A percentile compares a stretch with the other conserved stretches of the same genome.
phyloP scores from a whole-genome alignment of 2,329 filamentous ascomycete species.

The Calonectria henricotiae region DNA sequence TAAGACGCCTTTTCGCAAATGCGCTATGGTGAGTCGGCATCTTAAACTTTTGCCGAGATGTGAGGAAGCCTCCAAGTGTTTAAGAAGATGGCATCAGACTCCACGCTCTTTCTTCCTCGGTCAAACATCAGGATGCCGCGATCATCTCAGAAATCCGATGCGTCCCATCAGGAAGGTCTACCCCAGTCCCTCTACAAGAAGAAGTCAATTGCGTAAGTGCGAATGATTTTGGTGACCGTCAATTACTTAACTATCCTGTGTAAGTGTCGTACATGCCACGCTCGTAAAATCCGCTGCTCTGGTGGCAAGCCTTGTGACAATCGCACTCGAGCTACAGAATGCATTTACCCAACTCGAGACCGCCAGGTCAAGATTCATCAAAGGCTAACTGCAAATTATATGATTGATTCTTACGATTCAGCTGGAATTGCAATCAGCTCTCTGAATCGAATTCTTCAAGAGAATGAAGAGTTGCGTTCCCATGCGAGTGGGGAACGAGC shows the following conservation, averaged over 20 bases:
- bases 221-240: not conserved
- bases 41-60: slow-evolving; percentile 23
- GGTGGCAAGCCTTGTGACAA: slow-evolving; percentile 28
- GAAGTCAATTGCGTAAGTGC: slow-evolving; percentile 22
- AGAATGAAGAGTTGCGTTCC: slow-evolving; percentile 31
- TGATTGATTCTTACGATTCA: not conserved
- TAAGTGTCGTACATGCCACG: slow-evolving; percentile 22
- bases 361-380: slow-evolving; percentile 24
- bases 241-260: not conserved
- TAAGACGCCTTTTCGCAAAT: not conserved
- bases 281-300: slow-evolving; percentile 28
- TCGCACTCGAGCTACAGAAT: slow-evolving; percentile 21
- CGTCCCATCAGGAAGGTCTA: not conserved
- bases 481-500: not conserved
- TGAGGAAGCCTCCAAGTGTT: slow-evolving; percentile 15
- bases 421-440: slow-evolving; percentile 11
- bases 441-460: slow-evolving; percentile 33
- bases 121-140: slow-evolving; percentile 19
- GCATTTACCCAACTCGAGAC: slow-evolving; percentile 25
- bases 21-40: slow-evolving; percentile 3
- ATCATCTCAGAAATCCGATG: not conserved
- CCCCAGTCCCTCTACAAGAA: slow-evolving; percentile 19
- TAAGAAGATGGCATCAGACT: slow-evolving; percentile 8
- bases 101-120: slow-evolving; percentile 5
- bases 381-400: not conserved